phyloP scores from a whole-genome alignment of 2,329 filamentous ascomycete genomes.

The Meredithiella fracta region DNA sequence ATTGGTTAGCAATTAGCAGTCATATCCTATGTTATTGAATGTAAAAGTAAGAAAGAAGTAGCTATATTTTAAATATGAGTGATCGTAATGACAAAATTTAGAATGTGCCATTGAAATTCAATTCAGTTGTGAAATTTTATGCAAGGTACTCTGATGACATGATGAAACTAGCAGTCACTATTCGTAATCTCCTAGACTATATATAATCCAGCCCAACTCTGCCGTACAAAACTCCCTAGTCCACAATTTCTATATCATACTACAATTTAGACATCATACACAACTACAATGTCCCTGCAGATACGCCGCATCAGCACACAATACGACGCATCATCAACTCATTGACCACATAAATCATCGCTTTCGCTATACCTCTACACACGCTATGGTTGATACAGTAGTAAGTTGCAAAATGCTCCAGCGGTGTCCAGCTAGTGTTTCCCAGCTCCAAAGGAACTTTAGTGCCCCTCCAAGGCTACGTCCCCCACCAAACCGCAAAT shows the following conservation, averaged over 20 bases:
- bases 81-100: no score
- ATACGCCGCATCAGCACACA: not conserved
- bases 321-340: no score
- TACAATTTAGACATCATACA: not conserved
- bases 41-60: no score
- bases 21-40: no score
- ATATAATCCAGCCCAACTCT: not conserved
- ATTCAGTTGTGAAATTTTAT: no score
- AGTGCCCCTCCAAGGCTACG: conserved; percentile 7
- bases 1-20: no score
- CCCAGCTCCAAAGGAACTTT: not conserved
- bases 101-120: no score
- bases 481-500: conserved; percentile 5
- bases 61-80: no score
- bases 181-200: not conserved
- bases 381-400: conserved; percentile 8
- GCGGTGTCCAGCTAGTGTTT: not conserved
- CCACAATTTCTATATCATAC: not conserved
- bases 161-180: not conserved
- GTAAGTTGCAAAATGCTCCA: not conserved
- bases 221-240: no score
- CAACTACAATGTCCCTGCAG: not conserved
- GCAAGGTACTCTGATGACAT: not conserved
- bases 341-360: no score
- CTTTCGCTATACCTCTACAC: not conserved